Conservation (phyloP, 2,329 filamentous ascomycete genomes). For the Arthrobotrys megalospora region DNA sequence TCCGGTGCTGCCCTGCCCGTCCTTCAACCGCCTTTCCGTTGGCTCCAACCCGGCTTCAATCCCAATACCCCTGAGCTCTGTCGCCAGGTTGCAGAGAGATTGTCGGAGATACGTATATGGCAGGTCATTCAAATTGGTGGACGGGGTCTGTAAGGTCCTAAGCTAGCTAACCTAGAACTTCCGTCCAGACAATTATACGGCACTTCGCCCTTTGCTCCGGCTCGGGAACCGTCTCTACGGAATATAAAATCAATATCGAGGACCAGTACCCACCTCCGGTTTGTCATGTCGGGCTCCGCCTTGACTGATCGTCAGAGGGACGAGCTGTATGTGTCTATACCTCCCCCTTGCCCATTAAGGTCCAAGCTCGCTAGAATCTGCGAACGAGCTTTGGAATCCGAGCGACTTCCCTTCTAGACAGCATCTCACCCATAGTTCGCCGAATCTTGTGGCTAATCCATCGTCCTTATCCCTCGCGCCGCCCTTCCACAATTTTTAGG, state of each 20-base stretch:
- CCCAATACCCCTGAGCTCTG: neutral
- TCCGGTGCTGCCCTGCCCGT: neutral
- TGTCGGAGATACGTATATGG: constrained; percentile 12
- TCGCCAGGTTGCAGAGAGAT: neutral
- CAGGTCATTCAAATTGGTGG: neutral
- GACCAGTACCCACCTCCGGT: neutral
- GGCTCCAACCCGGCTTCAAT: neutral
- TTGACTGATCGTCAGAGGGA: constrained; percentile 59
- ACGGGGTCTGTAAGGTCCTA: neutral
- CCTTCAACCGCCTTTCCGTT: neutral
- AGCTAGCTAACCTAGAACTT: neutral
- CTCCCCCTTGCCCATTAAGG: neutral
- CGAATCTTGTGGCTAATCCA: neutral
- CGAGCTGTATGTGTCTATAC: constrained; percentile 49
- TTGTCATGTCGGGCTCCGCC: constrained; percentile 50
- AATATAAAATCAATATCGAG: neutral
- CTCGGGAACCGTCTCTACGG: neutral
- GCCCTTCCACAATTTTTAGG: constrained; percentile 69
- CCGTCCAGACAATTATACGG: constrained; percentile 3
- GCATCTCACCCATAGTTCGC: neutral
- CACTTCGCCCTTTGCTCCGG: neutral
- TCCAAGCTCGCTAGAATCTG: neutral
- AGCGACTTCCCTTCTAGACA: neutral
- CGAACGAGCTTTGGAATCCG: neutral
- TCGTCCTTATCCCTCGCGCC: neutral